phyloP scores from a whole-genome alignment of 108 stramenopile species.

The Skeletonema marinoi region DNA sequence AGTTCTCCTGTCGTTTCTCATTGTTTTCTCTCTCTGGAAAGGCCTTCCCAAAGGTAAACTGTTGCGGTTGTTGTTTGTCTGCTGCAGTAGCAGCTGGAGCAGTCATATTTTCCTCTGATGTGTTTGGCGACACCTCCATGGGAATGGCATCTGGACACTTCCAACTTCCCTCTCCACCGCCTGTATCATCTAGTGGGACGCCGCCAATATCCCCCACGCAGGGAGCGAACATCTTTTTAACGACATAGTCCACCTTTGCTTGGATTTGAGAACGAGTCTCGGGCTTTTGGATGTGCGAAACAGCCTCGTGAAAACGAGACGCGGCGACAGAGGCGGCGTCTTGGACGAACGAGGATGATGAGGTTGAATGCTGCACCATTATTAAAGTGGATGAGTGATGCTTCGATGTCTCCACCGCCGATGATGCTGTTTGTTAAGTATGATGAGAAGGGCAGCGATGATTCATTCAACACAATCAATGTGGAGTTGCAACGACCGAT shows the following conservation, averaged over 20 bases:
- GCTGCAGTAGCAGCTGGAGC: not conserved
- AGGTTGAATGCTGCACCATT: not conserved
- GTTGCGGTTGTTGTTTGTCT: not conserved
- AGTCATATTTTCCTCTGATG: not conserved
- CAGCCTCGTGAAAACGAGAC: not conserved
- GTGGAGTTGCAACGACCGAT: too few species aligned
- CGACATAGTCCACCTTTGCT: not conserved
- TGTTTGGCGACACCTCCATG: not conserved
- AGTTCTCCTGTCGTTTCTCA: not conserved
- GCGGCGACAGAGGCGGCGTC: slow-evolving; percentile 2
- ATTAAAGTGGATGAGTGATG: too few species aligned
- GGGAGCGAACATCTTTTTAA: not conserved
- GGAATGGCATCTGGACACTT: not conserved
- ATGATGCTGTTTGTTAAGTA: too few species aligned
- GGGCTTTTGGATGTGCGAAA: not conserved
- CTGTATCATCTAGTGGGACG: not conserved
- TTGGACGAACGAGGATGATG: not conserved
- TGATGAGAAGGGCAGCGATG: not conserved
- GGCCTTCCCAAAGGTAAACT: not conserved
- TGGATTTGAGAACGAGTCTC: slow-evolving; percentile 1
- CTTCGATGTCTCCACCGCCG: too few species aligned
- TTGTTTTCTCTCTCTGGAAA: not conserved
- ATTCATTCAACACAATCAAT: not conserved
- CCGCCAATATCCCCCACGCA: not conserved
- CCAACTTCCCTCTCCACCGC: not conserved